Conservation (phyloP, 345 rosid genomes). For the Populus ilicifolia region DNA sequence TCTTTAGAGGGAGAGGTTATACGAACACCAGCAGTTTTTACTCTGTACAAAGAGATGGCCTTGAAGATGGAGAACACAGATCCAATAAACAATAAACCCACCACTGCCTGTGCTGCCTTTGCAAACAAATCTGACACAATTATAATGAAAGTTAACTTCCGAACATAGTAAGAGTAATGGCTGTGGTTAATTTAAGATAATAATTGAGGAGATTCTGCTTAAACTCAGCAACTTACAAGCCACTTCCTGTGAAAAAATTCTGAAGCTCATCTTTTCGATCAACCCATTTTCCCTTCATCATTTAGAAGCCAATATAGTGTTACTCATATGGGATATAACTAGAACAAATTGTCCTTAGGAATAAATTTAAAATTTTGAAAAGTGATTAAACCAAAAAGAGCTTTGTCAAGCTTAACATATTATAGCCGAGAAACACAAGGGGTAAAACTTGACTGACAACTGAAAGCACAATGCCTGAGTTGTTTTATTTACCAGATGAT, state of each 20-base stretch:
- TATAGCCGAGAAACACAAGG: neutral
- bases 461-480: no score
- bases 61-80: slow-evolving; percentile 56
- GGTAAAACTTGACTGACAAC: no score
- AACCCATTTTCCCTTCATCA: slow-evolving; percentile 63
- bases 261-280: slow-evolving; percentile 41
- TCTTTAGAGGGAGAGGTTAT: slow-evolving; percentile 40
- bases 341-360: neutral
- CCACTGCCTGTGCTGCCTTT: slow-evolving; percentile 43
- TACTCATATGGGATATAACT: slow-evolving; percentile 11
- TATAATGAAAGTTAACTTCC: slow-evolving; percentile 1
- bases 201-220: slow-evolving; percentile 7
- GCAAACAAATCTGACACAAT: slow-evolving; percentile 50
- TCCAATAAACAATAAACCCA: slow-evolving; percentile 54
- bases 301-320: slow-evolving; percentile 17
- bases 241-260: slow-evolving; percentile 46
- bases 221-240: slow-evolving; percentile 52
- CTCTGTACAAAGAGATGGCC: slow-evolving; percentile 48
- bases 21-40: slow-evolving; percentile 23
- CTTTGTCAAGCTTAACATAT: neutral
- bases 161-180: neutral
- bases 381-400: neutral
- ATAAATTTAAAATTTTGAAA: neutral
- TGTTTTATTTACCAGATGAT: no score
- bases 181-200: neutral